A percentile compares a stretch with the other conserved stretches of the same genome.
phyloP scores from a whole-genome alignment of 2,329 filamentous ascomycete genomes.

The Periglandula ipomoeae region DNA sequence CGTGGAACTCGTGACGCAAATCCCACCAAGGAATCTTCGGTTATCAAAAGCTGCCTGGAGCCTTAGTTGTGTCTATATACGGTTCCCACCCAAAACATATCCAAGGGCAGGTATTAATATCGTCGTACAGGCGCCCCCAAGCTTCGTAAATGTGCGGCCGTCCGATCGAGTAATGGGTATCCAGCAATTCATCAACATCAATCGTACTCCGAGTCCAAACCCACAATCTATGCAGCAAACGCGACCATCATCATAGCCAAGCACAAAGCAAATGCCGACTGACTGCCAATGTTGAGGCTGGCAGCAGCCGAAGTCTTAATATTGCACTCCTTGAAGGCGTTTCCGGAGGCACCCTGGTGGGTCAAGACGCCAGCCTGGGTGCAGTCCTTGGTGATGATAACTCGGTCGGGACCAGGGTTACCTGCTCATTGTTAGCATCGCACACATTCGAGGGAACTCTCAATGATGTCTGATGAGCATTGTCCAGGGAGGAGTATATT shows the following conservation, averaged over 20 bases:
- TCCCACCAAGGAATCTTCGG: too few relatives aligned
- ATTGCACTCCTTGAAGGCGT: conserved; percentile 6
- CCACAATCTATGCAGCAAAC: neutral
- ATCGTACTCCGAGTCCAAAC: neutral
- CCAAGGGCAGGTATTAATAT: too few relatives aligned
- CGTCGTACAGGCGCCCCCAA: too few relatives aligned
- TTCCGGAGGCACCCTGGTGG: conserved; percentile 25
- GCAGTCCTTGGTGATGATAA: conserved; percentile 47
- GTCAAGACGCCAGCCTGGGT: conserved; percentile 53
- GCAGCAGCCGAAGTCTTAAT: neutral
- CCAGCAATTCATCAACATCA: neutral
- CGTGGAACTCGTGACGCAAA: too few relatives aligned
- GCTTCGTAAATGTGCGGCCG: too few relatives aligned
- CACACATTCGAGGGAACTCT: neutral
- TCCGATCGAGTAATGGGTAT: conserved; percentile 17
- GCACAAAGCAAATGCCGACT: neutral
- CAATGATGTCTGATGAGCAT: too few relatives aligned
- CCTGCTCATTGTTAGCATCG: conserved; percentile 25
- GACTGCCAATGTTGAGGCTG: neutral
- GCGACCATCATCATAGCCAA: neutral
- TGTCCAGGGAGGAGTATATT: neutral
- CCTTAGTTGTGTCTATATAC: too few relatives aligned
- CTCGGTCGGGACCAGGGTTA: conserved; percentile 52
- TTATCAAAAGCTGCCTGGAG: too few relatives aligned
- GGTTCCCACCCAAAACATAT: too few relatives aligned